Base-by-base conservation (phyloP, 306 rosid species). In the Luffa acutangula region DNA sequence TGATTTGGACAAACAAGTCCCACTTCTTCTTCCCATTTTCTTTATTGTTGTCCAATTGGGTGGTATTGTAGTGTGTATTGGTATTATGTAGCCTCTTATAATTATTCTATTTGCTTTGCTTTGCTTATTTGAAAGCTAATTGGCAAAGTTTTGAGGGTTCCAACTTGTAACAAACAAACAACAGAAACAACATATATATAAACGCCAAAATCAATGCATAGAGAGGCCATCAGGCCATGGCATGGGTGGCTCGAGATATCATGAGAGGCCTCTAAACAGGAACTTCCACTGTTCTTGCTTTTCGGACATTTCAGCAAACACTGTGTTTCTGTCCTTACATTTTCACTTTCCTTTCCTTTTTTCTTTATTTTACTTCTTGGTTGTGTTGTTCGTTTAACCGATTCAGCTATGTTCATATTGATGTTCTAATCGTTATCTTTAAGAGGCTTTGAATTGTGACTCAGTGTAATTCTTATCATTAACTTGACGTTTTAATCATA, bases 171-270 rank as follows among this genome's bases (percentile, higher is more conserved):
- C 31, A 25, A 25, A 25, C 31, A 25, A 25, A 14, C n/a, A 18
- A 6, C 21, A 54, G 1, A 14, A 18, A 57, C 33, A 56, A n/a
- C 31, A 25, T 25, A 25, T 25, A 57, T 9, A 21, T 11, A 52
- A 52, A 58, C 34, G 73, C 52, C 75, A 41, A 67, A 67, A 25
- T 25, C 31, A 25, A 37, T 43, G 10, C 75, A 42, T 42, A n/a
- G 31, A 25, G 31, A 25, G 31, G 31, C 31, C 31, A 25, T 25
- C 0, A 25, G 36, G 7, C 36, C 36, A 43, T 69, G 74, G 31
- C 75, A 15, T 69, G 75, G 75, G 75, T 69, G 75, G 75, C 75
- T 69, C 54, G 75, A 69, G 75, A 69, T 25, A 69, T 25, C 31
- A 25, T 69, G 52, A n/a, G 52, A n/a, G 75, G 53, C 46, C 7